Evolutionary conservation across 768 basidiomycete genomes (phyloP).

Genomic region (Boletus eberwhitei): DNA sequence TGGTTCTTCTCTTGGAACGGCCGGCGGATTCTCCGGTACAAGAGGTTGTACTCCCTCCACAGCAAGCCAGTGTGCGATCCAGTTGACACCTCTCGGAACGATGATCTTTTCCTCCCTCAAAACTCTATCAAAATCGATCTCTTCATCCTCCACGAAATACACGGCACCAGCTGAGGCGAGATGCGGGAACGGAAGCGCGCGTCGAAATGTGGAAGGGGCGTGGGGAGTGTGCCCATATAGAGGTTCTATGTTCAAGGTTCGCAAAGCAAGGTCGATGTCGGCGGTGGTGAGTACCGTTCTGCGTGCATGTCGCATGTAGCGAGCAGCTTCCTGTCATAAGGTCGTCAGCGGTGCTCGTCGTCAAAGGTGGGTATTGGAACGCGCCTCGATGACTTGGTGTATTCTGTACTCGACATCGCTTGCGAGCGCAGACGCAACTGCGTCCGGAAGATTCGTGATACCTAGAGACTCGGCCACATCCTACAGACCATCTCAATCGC

Average conservation of each 20-base stretch:
- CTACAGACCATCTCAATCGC: constrained; percentile 38
- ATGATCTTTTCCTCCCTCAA: constrained; percentile 82
- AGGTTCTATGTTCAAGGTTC: constrained; percentile 94
- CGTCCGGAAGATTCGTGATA: constrained; percentile 69
- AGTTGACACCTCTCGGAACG: constrained; percentile 75
- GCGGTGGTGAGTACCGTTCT: constrained; percentile 85
- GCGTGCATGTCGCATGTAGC: constrained; percentile 94
- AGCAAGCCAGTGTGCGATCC: constrained; percentile 97
- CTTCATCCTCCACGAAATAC: constrained; percentile 95
- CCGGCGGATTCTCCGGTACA: constrained; percentile 95
- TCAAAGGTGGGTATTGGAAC: constrained; percentile 6
- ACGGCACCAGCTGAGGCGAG: constrained; percentile 59
- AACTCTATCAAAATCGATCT: constrained; percentile 93
- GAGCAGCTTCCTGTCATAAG: constrained; percentile 72
- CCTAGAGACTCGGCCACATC: constrained; percentile 89
- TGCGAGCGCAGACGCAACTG: constrained; percentile 79
- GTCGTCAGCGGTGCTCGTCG: background rate
- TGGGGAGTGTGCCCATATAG: constrained; percentile 60
- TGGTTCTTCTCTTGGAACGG: constrained; percentile 57
- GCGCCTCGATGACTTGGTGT: constrained; percentile 90
- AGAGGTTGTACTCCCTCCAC: constrained; percentile 97
- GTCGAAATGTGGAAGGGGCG: constrained; percentile 38
- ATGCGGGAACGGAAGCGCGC: constrained; percentile 45
- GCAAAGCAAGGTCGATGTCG: constrained; percentile 92
- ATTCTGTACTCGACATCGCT: constrained; percentile 97